Percentiles rank a stretch among this genome's conserved stretches.
Conservation (phyloP, 257 asterid genomes). For the Nicotiana benthamiana region DNA sequence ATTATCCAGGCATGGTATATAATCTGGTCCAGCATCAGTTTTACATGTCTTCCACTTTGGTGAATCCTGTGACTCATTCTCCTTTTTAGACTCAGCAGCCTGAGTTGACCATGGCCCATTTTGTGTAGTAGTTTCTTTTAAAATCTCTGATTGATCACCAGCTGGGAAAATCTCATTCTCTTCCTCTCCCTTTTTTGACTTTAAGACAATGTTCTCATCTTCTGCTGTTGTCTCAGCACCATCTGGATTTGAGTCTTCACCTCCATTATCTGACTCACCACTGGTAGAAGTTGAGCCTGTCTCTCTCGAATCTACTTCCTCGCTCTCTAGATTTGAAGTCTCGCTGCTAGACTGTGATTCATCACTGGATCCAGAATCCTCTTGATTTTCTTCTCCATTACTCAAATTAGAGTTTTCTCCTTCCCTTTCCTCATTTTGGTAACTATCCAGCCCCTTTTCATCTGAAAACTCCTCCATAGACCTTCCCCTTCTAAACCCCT, state of each 20-base stretch:
- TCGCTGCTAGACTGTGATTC: neutral
- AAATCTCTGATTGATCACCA: slow-evolving; percentile 17
- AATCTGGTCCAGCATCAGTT: slow-evolving; percentile 20
- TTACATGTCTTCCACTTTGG: slow-evolving; percentile 18
- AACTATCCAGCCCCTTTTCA: slow-evolving; percentile 4
- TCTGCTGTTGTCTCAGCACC: slow-evolving; percentile 4
- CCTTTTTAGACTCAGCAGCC: slow-evolving; percentile 17
- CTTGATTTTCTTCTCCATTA: neutral
- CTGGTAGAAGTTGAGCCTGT: neutral
- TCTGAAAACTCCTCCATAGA: neutral
- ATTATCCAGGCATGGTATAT: slow-evolving; percentile 21
- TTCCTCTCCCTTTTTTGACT: neutral
- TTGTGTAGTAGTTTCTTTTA: slow-evolving; percentile 16
- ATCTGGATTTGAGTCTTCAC: slow-evolving; percentile 6
- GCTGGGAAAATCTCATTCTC: slow-evolving; percentile 16
- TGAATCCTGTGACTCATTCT: slow-evolving; percentile 14
- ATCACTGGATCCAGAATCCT: slow-evolving; percentile 4
- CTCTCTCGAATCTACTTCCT: neutral
- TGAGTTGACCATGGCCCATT: slow-evolving; percentile 20
- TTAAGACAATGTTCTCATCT: neutral
- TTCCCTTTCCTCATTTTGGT: slow-evolving; percentile 1
- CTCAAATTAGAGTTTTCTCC: slow-evolving; percentile 5
- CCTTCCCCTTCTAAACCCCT: neutral
- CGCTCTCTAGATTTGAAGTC: neutral
- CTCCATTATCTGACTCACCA: slow-evolving; percentile 3